phyloP scores from a whole-genome alignment of 306 rosid genomes.

The Vicia sativa region DNA sequence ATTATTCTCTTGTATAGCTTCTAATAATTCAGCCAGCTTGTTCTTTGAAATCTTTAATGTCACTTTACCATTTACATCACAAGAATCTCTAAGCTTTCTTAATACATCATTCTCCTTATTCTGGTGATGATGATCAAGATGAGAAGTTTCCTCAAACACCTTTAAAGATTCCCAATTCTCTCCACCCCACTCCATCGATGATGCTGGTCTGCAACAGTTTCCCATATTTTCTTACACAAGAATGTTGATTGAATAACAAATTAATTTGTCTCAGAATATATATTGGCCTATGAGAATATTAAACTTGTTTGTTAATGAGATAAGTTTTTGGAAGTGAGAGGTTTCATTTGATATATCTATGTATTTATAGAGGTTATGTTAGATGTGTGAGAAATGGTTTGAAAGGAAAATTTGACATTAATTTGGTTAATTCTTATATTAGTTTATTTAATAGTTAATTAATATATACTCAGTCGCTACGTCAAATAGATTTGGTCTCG shows the following conservation, averaged over 20 bases:
- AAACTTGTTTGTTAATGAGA: background rate
- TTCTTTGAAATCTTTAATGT: slow-evolving; percentile 61
- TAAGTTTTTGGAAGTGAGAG: no score
- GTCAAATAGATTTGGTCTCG: no score
- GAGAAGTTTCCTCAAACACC: slow-evolving; percentile 30
- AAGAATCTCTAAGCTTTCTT: slow-evolving; percentile 17
- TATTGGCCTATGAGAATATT: no score
- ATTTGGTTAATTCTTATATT: no score
- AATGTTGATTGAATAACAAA: background rate
- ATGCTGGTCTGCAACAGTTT: slow-evolving; percentile 42
- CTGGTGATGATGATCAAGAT: background rate
- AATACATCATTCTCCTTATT: slow-evolving; percentile 32
- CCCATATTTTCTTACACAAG: slow-evolving; percentile 43
- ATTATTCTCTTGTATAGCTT: slow-evolving; percentile 18
- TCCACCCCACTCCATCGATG: slow-evolving; percentile 48
- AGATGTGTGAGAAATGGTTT: no score
- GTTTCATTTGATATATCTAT: background rate
- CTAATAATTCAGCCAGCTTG: slow-evolving; percentile 55
- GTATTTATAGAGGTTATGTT: no score
- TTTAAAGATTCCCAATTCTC: slow-evolving; percentile 49
- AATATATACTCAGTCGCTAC: no score
- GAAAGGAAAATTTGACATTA: no score
- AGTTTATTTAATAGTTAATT: no score
- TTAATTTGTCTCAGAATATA: no score
- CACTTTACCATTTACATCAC: slow-evolving; percentile 39